Conservation (phyloP, 2,329 filamentous ascomycete genomes). For the Cordyceps cateniannulata region DNA sequence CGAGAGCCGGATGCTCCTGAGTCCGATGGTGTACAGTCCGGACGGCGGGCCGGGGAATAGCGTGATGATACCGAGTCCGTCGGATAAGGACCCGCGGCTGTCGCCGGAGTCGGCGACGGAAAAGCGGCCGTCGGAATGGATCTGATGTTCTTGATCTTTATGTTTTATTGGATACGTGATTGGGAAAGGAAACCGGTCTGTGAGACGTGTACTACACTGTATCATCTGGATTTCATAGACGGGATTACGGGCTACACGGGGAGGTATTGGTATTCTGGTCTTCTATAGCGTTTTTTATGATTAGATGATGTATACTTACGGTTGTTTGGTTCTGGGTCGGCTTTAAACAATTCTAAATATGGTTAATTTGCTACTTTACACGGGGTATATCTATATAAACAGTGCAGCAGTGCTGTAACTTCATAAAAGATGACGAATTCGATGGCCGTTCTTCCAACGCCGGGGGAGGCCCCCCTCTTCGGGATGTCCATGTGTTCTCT, state of each 20-base stretch:
- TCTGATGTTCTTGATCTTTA: slow-evolving; percentile 15
- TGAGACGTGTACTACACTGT: slow-evolving; percentile 1
- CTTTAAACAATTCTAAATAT: background rate
- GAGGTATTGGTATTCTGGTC: background rate
- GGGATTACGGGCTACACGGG: background rate
- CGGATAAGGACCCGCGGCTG: background rate
- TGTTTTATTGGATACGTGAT: background rate
- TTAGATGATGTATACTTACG: slow-evolving; percentile 1
- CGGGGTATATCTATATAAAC: background rate
- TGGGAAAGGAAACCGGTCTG: background rate
- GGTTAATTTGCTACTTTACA: background rate
- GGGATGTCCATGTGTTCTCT: background rate
- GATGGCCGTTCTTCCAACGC: background rate
- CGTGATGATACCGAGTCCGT: slow-evolving; percentile 8
- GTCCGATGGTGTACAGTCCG: slow-evolving; percentile 47
- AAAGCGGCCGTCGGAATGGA: slow-evolving; percentile 22
- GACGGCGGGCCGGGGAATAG: slow-evolving; percentile 17
- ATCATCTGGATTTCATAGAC: background rate
- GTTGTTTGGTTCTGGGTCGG: background rate
- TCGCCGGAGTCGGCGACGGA: slow-evolving; percentile 14
- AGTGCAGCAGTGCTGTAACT: background rate
- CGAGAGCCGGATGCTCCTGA: slow-evolving; percentile 35
- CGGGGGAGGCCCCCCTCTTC: background rate
- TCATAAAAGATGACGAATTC: background rate
- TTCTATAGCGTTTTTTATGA: background rate